A percentile compares a stretch with the other conserved stretches of the same genome.
These are phyloP conservation scores for Pyronema domesticum DNA, from an alignment of 495 filamentous ascomycete species.

Conservation along the genomic window DNA sequence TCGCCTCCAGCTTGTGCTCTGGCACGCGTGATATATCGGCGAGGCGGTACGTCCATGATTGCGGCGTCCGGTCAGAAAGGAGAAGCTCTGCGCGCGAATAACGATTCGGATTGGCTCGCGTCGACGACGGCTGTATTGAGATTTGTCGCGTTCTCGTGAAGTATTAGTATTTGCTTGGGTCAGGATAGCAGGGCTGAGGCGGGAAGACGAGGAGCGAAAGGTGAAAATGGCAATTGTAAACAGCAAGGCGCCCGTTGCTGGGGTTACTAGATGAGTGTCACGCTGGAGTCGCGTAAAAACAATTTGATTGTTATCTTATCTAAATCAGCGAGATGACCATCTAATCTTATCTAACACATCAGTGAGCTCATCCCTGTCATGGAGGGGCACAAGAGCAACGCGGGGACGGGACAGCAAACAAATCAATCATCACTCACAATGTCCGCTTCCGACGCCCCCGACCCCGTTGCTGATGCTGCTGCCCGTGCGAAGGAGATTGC, in stretches of 20 bases:
- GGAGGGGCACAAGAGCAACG: too few relatives aligned
- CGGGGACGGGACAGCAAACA: not conserved
- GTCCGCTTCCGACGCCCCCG: not conserved
- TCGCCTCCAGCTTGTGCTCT: constrained; percentile 14
- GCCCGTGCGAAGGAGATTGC: constrained; percentile 62
- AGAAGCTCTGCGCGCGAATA: not conserved
- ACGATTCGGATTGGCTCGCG: not conserved
- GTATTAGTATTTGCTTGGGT: not conserved
- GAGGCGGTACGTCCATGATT: constrained; percentile 4
- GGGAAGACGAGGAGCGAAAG: not conserved
- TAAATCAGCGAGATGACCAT: not conserved
- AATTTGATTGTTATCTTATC: too few relatives aligned
- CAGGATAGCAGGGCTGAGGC: not conserved
- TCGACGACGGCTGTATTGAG: not conserved
- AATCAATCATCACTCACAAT: not conserved
- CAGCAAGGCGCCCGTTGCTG: not conserved
- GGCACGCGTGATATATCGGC: constrained; percentile 19
- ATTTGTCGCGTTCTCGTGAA: not conserved
- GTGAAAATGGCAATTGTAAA: not conserved
- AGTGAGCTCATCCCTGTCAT: too few relatives aligned
- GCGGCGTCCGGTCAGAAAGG: not conserved
- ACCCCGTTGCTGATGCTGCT: constrained; percentile 35
- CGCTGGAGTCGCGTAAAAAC: too few relatives aligned
- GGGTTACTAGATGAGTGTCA: not conserved
- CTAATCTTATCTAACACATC: not conserved